Evolutionary conservation across 345 rosid species (phyloP).

Genomic region (Gossypium thurberi): DNA sequence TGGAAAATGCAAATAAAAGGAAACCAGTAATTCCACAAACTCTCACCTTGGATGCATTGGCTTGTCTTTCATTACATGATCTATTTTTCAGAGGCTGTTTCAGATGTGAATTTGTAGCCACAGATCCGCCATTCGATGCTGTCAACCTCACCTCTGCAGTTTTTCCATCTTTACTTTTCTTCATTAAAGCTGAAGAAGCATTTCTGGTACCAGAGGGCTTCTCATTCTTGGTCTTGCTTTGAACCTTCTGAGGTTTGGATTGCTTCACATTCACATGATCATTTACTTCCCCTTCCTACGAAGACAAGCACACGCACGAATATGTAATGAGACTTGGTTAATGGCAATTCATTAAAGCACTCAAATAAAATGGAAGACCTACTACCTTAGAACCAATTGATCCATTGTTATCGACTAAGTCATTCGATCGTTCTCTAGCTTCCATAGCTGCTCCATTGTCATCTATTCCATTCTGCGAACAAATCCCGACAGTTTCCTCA

Average conservation of each 20-base stretch:
- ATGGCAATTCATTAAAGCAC: conserved; percentile 4
- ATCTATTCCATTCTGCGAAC: conserved; percentile 30
- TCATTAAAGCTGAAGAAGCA: conserved; percentile 32
- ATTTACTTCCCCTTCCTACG: conserved; percentile 42
- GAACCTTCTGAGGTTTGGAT: conserved; percentile 34
- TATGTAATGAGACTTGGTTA: neutral
- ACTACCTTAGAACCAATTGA: conserved; percentile 40
- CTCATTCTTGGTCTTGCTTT: conserved; percentile 43
- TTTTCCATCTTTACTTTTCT: conserved; percentile 44
- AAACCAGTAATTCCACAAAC: conserved; percentile 5
- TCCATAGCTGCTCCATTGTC: conserved; percentile 26
- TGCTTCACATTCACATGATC: conserved; percentile 29
- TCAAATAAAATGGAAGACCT: conserved; percentile 6
- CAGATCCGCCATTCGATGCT: conserved; percentile 47
- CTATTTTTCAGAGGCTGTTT: conserved; percentile 49
- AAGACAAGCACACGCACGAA: conserved; percentile 1
- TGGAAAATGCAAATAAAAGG: neutral
- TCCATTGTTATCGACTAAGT: conserved; percentile 25
- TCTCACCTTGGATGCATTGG: conserved; percentile 39
- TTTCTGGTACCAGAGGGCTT: conserved; percentile 40
- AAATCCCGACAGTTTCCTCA: conserved; percentile 18
- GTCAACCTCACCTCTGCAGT: conserved; percentile 25
- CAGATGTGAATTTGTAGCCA: conserved; percentile 28
- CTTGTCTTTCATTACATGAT: conserved; percentile 46
- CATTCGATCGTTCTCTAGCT: conserved; percentile 18